Evolutionary conservation across 495 filamentous ascomycete species (phyloP), one percentile per base, ranked within the genome.

Genomic region (Durotheca rogersii): DNA sequence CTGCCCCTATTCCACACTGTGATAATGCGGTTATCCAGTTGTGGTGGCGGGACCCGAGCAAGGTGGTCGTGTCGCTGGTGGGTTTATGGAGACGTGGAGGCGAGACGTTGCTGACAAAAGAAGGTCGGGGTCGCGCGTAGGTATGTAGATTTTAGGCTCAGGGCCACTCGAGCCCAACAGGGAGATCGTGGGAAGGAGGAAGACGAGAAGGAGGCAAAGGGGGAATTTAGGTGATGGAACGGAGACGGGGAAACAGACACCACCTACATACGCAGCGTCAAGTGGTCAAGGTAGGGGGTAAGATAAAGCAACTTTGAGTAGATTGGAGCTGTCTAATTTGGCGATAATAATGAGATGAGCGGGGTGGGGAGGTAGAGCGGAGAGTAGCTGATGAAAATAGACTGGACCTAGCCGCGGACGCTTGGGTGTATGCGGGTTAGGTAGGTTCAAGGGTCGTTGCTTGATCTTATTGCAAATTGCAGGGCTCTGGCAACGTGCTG

Each of bases 401-500:
- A 42, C 25, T 42, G 32, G 25, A 31, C 25, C 15, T 9, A 27
- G 23, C 23, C 48, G 53, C 25, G 16, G 25, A 53, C 43, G 42
- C 55, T 53, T 42, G 55, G 48, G 27, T 25, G 23, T 38, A 43
- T 44, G n/a, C n/a, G n/a, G n/a, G n/a, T 49, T 43, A 48, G 47
- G 41, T 40, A 23, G 47, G 39, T 33, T 48, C 44, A 27, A 35
- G 41, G 43, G 16, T 35, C 14, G 21, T 49, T 31, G 33, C 40
- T 43, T 53, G 23, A 4, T 27, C 23, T 4, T 9, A 27, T 53
- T 53, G 56, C 56, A 41, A 59, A 51, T 50, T n/a, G 23, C 50
- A 53, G 50, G 56, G 44, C 39, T 33, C 39, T 25, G 45, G 45
- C 44, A 50, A 50, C 49, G 49, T 59, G 49, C 49, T 58, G 53